phyloP scores from a whole-genome alignment of 139 green algal species.

The Chlamydomonas sp. region DNA sequence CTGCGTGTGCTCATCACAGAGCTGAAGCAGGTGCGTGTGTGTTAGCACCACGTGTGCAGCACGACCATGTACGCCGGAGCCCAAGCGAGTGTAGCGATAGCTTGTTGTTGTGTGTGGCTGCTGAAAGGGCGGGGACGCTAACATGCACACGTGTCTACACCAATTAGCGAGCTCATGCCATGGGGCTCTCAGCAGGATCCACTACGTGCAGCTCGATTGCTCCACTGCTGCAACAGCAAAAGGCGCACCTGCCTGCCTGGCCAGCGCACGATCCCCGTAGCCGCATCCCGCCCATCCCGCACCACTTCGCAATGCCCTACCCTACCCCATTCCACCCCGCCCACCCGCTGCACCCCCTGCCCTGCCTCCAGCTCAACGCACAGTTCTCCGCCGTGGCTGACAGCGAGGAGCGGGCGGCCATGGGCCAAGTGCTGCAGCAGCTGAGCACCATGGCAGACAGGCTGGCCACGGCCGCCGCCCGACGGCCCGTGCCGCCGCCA shows the following conservation, averaged over 20 bases:
- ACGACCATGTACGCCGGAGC: background rate
- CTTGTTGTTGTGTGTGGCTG: background rate
- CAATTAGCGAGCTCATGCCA: background rate
- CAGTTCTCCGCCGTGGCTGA: slow-evolving; percentile 26
- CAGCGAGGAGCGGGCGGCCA: slow-evolving; percentile 7
- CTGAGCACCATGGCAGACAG: slow-evolving; percentile 32
- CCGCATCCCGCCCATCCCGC: background rate
- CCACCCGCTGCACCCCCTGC: background rate
- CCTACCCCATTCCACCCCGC: background rate
- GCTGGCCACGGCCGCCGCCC: slow-evolving; percentile 16
- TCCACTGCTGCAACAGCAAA: too few species aligned
- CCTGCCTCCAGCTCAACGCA: slow-evolving; percentile 11
- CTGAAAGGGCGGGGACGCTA: background rate
- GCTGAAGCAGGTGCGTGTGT: slow-evolving; percentile 12
- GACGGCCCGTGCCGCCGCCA: background rate
- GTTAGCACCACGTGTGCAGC: background rate
- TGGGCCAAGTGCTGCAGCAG: slow-evolving; percentile 33
- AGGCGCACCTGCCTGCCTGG: too few species aligned
- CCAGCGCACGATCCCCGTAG: background rate
- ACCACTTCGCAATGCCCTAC: background rate
- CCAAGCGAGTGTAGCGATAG: background rate
- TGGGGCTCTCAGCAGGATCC: background rate
- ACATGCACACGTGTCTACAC: background rate
- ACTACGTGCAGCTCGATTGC: background rate
- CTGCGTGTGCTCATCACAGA: slow-evolving; percentile 32